A percentile compares a stretch with the other conserved stretches of the same genome.
Conservation (phyloP, 352 stramenopile species). For the Saprolegnia diclina region DNA sequence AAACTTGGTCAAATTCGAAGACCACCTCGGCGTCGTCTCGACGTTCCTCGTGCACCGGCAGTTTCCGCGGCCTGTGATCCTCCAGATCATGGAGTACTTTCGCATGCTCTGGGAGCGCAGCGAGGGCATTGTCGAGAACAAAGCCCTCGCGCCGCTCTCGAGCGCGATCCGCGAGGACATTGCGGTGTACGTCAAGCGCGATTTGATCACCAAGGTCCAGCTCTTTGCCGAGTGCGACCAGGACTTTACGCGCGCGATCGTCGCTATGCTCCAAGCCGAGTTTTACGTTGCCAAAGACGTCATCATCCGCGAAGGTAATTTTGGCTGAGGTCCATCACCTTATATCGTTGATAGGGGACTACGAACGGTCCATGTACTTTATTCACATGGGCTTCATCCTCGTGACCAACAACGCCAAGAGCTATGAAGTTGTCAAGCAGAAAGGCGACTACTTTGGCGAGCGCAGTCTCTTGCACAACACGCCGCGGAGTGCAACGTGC, state of each 20-base stretch:
- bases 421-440: slow-evolving; percentile 67
- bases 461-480: slow-evolving; percentile 61
- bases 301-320: slow-evolving; percentile 62
- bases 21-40: slow-evolving; percentile 47
- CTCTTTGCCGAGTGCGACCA: slow-evolving; percentile 57
- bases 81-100: slow-evolving; percentile 74
- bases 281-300: slow-evolving; percentile 70
- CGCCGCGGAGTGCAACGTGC: slow-evolving; percentile 66
- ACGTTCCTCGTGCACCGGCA: slow-evolving; percentile 63
- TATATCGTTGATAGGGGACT: slow-evolving; percentile 44
- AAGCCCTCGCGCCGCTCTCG: slow-evolving; percentile 48
- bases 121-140: slow-evolving; percentile 54
- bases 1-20: slow-evolving; percentile 57
- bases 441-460: slow-evolving; percentile 76
- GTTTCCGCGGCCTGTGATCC: slow-evolving; percentile 48
- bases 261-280: slow-evolving; percentile 61
- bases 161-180: slow-evolving; percentile 50
- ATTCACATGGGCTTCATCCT: slow-evolving; percentile 54
- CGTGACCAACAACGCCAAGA: slow-evolving; percentile 43
- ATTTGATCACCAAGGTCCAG: slow-evolving; percentile 52
- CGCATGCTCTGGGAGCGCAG: slow-evolving; percentile 58
- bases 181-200: slow-evolving; percentile 52
- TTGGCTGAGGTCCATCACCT: too few species aligned
- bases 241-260: slow-evolving; percentile 50
- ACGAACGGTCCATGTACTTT: slow-evolving; percentile 77